Evolutionary conservation across 768 basidiomycete species (phyloP).

Genomic region (Saitozyma podzolica): DNA sequence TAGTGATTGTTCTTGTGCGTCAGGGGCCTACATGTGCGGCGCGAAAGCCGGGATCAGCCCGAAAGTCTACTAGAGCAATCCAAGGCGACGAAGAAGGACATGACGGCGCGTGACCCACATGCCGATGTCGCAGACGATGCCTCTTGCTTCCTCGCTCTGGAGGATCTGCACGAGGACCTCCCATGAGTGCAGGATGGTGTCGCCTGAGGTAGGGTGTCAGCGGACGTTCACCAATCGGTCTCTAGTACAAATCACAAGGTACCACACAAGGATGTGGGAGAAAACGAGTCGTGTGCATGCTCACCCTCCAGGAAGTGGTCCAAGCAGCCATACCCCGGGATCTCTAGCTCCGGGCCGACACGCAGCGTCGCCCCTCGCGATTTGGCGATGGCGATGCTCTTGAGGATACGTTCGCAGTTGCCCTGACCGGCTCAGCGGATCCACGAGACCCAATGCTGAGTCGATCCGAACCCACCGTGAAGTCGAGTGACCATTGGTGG

Average conservation of each 20-base stretch:
- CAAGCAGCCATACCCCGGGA: conserved; percentile 96
- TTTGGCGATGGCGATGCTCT: conserved; percentile 85
- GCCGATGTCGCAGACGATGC: conserved; percentile 94
- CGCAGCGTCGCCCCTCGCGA: conserved; percentile 80
- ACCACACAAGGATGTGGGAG: not conserved
- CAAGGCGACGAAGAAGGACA: not conserved
- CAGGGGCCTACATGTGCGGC: conserved; percentile 69
- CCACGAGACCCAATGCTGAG: too few species aligned
- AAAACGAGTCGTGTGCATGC: not conserved
- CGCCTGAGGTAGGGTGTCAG: conserved; percentile 61
- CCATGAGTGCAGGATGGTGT: conserved; percentile 96
- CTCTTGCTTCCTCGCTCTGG: conserved; percentile 70
- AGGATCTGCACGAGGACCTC: conserved; percentile 93
- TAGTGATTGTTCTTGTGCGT: conserved; percentile 98
- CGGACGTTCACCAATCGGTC: not conserved
- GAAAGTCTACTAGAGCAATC: not conserved
- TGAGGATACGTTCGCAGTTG: conserved; percentile 85
- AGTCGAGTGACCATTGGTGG: conserved; percentile 97
- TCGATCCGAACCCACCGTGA: conserved; percentile 62
- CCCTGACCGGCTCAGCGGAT: conserved; percentile 59
- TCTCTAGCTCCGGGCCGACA: conserved; percentile 96
- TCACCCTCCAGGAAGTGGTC: conserved; percentile 96
- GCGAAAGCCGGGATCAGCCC: too few species aligned
- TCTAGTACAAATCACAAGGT: not conserved
- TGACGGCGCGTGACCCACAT: conserved; percentile 64